Percentiles rank a stretch among this genome's conserved stretches.
Evolutionary conservation across 2,329 filamentous ascomycete genomes (phyloP).

Genomic region (Lasiodiplodia sp.): DNA sequence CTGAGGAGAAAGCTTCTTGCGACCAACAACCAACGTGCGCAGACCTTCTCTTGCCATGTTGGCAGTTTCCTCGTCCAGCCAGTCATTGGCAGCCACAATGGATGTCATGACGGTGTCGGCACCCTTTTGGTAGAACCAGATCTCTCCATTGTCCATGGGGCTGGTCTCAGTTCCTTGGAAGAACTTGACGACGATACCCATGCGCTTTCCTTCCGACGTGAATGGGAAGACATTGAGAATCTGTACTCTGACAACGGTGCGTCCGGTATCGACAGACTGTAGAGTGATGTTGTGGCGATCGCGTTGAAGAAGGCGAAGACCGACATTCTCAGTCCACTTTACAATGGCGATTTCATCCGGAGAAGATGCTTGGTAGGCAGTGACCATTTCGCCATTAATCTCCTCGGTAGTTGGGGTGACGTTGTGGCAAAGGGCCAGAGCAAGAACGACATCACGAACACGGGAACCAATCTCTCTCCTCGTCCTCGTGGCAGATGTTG

Average conservation of each 20-base stretch:
- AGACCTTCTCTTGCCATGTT: slow-evolving; percentile 99
- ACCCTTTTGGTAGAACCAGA: slow-evolving; percentile 99
- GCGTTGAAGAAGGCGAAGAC: slow-evolving; percentile 81
- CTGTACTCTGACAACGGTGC: slow-evolving; percentile 79
- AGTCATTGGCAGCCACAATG: slow-evolving; percentile 95
- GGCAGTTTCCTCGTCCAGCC: slow-evolving; percentile 98
- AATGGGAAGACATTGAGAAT: slow-evolving; percentile 97
- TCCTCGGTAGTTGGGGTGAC: slow-evolving; percentile 92
- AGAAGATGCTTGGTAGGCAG: slow-evolving; percentile 93
- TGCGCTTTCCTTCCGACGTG: slow-evolving; percentile 95
- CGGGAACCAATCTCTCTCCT: slow-evolving; percentile 91
- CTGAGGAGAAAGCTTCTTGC: slow-evolving; percentile 79
- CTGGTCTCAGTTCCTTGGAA: slow-evolving; percentile 52
- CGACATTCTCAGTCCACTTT: slow-evolving; percentile 91
- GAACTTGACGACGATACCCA: slow-evolving; percentile 96
- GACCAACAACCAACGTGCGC: slow-evolving; percentile 91
- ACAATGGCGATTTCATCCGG: slow-evolving; percentile 99
- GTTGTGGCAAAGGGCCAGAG: slow-evolving; percentile 93
- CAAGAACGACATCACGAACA: slow-evolving; percentile 90
- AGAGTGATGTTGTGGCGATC: slow-evolving; percentile 87
- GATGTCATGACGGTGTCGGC: slow-evolving; percentile 98
- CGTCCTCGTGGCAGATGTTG: slow-evolving; percentile 76
- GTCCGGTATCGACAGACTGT: slow-evolving; percentile 76
- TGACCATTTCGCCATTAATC: slow-evolving; percentile 76
- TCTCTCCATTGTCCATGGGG: slow-evolving; percentile 70